Percentiles rank a stretch among this genome's conserved stretches.
Evolutionary conservation across 2,329 filamentous ascomycete species (phyloP).

Genomic region (Colletotrichum lini): DNA sequence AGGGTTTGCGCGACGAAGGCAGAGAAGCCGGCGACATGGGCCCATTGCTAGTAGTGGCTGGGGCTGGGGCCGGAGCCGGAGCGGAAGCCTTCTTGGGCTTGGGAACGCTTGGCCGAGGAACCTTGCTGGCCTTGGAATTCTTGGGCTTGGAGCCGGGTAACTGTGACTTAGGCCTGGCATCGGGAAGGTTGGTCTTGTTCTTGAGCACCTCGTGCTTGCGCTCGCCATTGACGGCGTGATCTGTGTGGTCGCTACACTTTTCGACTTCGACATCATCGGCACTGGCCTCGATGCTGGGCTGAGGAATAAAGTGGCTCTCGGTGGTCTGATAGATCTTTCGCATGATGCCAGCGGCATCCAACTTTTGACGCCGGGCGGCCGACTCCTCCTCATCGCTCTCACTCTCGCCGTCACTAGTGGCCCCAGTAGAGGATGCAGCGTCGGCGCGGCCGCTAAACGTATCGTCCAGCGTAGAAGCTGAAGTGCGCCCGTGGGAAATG

Average conservation of each 20-base stretch:
- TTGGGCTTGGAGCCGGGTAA: slow-evolving; percentile 58
- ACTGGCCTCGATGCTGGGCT: slow-evolving; percentile 61
- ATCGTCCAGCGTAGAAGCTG: slow-evolving; percentile 93
- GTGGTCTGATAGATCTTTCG: slow-evolving; percentile 66
- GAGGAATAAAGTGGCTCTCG: slow-evolving; percentile 66
- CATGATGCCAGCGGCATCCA: slow-evolving; percentile 59
- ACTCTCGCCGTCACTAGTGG: slow-evolving; percentile 83
- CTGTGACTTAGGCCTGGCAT: slow-evolving; percentile 58
- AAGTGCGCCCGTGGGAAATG: slow-evolving; percentile 92
- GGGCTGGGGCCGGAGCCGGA: slow-evolving; percentile 47
- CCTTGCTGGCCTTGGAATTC: slow-evolving; percentile 58
- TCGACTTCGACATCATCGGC: slow-evolving; percentile 72
- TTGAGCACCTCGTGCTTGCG: slow-evolving; percentile 59
- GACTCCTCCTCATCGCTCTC: slow-evolving; percentile 75
- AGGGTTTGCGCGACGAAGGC: slow-evolving; percentile 82
- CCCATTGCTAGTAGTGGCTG: slow-evolving; percentile 48
- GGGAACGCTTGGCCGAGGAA: slow-evolving; percentile 52
- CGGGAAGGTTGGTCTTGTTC: slow-evolving; percentile 50
- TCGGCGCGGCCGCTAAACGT: slow-evolving; percentile 93
- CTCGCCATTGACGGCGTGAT: slow-evolving; percentile 53
- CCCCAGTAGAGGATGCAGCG: slow-evolving; percentile 85
- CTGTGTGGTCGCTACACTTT: slow-evolving; percentile 51
- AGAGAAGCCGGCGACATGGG: slow-evolving; percentile 77
- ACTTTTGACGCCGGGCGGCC: slow-evolving; percentile 71
- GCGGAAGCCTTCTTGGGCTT: slow-evolving; percentile 67